These are phyloP conservation scores for Scheffersomyces parashehatae DNA, from an alignment of 1,139 yeast genomes.

Conservation along the genomic window DNA sequence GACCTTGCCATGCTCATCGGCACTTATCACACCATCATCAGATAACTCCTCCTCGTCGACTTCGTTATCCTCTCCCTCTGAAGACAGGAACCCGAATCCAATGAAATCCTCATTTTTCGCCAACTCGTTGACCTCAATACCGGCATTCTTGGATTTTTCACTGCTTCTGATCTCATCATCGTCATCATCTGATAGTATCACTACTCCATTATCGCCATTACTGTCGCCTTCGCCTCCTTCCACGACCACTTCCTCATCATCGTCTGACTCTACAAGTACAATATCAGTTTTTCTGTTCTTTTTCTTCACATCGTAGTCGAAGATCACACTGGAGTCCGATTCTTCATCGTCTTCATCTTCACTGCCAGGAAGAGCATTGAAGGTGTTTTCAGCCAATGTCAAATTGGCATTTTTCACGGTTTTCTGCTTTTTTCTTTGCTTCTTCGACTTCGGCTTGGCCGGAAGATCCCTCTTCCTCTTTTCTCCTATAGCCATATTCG, in stretches of 20 bases:
- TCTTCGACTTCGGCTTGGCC: conserved; percentile 18
- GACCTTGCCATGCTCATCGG: conserved; percentile 34
- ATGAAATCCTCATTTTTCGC: conserved; percentile 59
- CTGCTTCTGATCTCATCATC: conserved; percentile 14
- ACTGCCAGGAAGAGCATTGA: conserved; percentile 18
- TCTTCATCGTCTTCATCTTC: conserved; percentile 16
- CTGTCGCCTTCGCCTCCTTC: conserved; percentile 1
- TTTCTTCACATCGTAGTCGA: conserved; percentile 16
- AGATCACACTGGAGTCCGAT: conserved; percentile 22
- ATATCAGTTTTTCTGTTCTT: conserved; percentile 18
- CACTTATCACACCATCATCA: conserved; percentile 39
- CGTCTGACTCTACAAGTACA: conserved; percentile 27
- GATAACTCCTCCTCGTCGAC: conserved; percentile 24
- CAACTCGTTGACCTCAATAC: conserved; percentile 32
- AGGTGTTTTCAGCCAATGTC: conserved; percentile 17
- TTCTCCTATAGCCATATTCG: conserved; percentile 13
- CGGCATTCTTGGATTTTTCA: conserved; percentile 15
- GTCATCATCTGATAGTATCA: conserved; percentile 38
- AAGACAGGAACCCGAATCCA: conserved; percentile 55
- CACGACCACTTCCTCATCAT: conserved; percentile 10
- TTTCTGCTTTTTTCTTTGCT: conserved; percentile 17
- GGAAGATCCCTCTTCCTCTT: conserved; percentile 23
- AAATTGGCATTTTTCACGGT: conserved; percentile 7
- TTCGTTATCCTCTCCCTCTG: conserved; percentile 40
- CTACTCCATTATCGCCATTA: conserved; percentile 29